Percentiles rank a stretch among this genome's conserved stretches.
phyloP scores from a whole-genome alignment of 2,329 filamentous ascomycete species.

The Calonectria ilicicola region DNA sequence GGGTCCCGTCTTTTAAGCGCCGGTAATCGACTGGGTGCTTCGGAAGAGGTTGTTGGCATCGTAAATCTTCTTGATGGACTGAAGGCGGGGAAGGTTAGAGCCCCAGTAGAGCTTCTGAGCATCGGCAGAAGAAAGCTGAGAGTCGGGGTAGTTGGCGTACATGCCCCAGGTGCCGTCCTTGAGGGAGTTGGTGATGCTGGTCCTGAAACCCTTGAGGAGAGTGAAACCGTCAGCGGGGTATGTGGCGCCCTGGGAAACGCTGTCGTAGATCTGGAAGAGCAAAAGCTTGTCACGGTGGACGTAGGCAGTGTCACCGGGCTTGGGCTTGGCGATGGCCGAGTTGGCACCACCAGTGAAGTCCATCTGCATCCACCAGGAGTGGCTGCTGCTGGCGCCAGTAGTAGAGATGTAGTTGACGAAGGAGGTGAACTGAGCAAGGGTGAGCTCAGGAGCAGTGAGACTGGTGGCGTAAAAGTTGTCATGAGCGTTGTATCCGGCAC shows the following conservation, averaged over 20 bases:
- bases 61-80: slow-evolving; percentile 49
- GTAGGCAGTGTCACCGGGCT: slow-evolving; percentile 49
- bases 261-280: slow-evolving; percentile 64
- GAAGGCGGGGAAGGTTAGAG: slow-evolving; percentile 46
- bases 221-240: slow-evolving; percentile 51
- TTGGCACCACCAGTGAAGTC: slow-evolving; percentile 50
- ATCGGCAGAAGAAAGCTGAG: slow-evolving; percentile 46
- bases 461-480: slow-evolving; percentile 49
- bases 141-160: slow-evolving; percentile 58
- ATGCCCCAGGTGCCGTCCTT: slow-evolving; percentile 49
- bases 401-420: slow-evolving; percentile 42
- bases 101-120: slow-evolving; percentile 55
- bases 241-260: slow-evolving; percentile 34
- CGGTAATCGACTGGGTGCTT: slow-evolving; percentile 49
- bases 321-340: slow-evolving; percentile 50
- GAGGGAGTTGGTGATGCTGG: slow-evolving; percentile 46
- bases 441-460: slow-evolving; percentile 38
- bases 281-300: slow-evolving; percentile 58
- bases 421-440: slow-evolving; percentile 34
- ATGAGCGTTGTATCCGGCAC: slow-evolving; percentile 37
- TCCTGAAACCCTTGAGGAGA: slow-evolving; percentile 48
- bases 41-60: slow-evolving; percentile 54
- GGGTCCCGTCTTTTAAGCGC: neutral
- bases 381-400: slow-evolving; percentile 29
- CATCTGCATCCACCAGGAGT: slow-evolving; percentile 44